A percentile compares a stretch with the other conserved stretches of the same genome.
Conservation (phyloP, 495 filamentous ascomycete species). For the Penicillium lividum region DNA sequence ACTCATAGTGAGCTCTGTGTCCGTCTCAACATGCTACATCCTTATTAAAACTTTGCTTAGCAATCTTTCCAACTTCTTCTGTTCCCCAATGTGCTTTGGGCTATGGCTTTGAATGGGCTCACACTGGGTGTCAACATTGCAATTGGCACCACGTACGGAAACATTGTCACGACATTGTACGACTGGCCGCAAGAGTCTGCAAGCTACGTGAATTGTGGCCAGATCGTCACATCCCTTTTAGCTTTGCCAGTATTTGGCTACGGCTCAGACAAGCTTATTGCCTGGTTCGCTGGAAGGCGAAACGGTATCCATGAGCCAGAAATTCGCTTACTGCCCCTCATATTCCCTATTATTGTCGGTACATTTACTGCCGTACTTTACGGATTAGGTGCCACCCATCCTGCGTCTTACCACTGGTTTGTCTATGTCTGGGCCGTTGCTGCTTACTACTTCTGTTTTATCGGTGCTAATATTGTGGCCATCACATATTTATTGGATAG, state of each 20-base stretch:
- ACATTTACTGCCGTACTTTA: conserved; percentile 32
- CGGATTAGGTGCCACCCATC: conserved; percentile 32
- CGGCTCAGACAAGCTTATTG: conserved; percentile 32
- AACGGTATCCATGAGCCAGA: conserved; percentile 38
- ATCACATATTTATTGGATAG: conserved; percentile 41
- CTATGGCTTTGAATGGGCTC: conserved; percentile 36
- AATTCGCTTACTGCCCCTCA: conserved; percentile 30
- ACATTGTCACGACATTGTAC: conserved; percentile 36
- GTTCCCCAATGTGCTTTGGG: conserved; percentile 46
- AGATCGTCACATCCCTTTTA: conserved; percentile 31
- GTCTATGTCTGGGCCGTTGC: conserved; percentile 33
- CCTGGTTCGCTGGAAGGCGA: conserved; percentile 25
- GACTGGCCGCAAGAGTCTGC: conserved; percentile 32
- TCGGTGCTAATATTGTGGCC: conserved; percentile 40
- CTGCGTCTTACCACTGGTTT: conserved; percentile 38
- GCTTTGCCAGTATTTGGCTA: conserved; percentile 38
- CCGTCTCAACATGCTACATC: too few species aligned
- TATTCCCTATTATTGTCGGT: conserved; percentile 35
- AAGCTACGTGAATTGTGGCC: conserved; percentile 37
- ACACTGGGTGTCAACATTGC: conserved; percentile 40
- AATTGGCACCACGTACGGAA: conserved; percentile 39
- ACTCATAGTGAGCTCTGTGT: conserved; percentile 20
- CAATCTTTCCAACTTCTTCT: conserved; percentile 15
- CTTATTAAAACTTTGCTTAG: too few species aligned
- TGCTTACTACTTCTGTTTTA: conserved; percentile 39